Evolutionary conservation across 257 asterid genomes (phyloP), one percentile per base, ranked within the genome.

Genomic region (Gynochthodes officinalis): DNA sequence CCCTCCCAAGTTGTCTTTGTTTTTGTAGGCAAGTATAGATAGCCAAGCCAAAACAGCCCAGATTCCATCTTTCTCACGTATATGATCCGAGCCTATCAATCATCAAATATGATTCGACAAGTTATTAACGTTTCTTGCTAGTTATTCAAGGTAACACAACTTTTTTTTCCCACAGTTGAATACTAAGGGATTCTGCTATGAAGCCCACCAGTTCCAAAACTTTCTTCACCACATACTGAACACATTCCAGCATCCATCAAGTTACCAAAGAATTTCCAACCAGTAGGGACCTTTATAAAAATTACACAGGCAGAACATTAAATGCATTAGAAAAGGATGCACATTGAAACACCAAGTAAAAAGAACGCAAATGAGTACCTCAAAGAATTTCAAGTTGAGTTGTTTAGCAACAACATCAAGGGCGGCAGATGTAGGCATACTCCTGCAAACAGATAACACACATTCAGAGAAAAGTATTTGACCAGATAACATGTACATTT

Each of bases 361-460:
- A 12, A 2, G 10, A 4, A 18, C 3, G 32, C 18, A 32, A 32
- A 48, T 16, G 43, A 49, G 78, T 79, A 94, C 99, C 99, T 91
- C 98, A 76, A 94, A 94, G 80, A 91, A 94, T 76, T 94, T 94
- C 86, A 94, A 86, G 53, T 88, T 86, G 77, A 94, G 87, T 83
- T 86, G 78, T 74, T 84, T 86, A 50, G 99, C 99, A 35, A 94
- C 99, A 75, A 94, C 95, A 80, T 94, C 98, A 76, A 94, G 99
- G 77, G 99, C 99, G 74, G 99, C 95, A 78, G 99, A 94, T 25
- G 99, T 94, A 74, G 99, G 98, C 99, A 94, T 94, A 84, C 99
- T 94, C 96, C 99, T 94, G 87, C 76, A 79, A 75, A 60, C 62
- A 61, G 76, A 62, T 63, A n/a, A 79, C 66, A 70, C 39, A 76